Evolutionary conservation across 176 grass and related monocot genomes (phyloP).

Genomic region (Oryza nivara): DNA sequence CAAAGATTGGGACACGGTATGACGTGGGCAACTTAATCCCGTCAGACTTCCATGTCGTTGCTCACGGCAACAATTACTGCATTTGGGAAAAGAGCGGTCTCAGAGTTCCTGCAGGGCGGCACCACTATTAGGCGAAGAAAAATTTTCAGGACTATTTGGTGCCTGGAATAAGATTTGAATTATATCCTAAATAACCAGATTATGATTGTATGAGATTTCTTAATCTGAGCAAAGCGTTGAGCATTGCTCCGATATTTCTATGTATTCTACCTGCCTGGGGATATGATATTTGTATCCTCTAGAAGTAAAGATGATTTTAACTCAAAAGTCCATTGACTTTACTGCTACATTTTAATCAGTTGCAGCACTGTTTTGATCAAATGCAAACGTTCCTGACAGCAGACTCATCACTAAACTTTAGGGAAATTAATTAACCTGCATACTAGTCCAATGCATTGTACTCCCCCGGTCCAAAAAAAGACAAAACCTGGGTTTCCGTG

Average conservation of each 20-base stretch:
- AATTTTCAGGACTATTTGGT: slow-evolving; percentile 7
- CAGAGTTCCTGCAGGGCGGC: slow-evolving; percentile 22
- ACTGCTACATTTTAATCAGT: too few relatives aligned
- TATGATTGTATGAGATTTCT: slow-evolving; percentile 2
- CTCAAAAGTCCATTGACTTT: too few relatives aligned
- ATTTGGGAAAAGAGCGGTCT: slow-evolving; percentile 71
- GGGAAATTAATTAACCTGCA: too few relatives aligned
- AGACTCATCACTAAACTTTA: too few relatives aligned
- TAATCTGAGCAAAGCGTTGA: not conserved
- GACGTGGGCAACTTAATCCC: slow-evolving; percentile 69
- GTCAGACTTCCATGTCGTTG: slow-evolving; percentile 54
- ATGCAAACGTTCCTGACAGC: too few relatives aligned
- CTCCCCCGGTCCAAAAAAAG: too few relatives aligned
- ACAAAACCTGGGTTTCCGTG: too few relatives aligned
- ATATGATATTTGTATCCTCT: slow-evolving; percentile 1
- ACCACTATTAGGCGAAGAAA: not conserved
- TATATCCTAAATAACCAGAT: slow-evolving; percentile 27
- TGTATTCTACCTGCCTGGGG: too few relatives aligned
- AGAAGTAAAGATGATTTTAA: not conserved
- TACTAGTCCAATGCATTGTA: too few relatives aligned
- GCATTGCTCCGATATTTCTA: not conserved
- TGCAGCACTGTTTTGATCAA: too few relatives aligned
- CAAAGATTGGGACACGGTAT: slow-evolving; percentile 65
- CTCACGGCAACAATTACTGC: slow-evolving; percentile 74
- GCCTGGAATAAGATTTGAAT: slow-evolving; percentile 10